Conservation (phyloP, 202 grass and related monocot species). For the Digitaria exilis region DNA sequence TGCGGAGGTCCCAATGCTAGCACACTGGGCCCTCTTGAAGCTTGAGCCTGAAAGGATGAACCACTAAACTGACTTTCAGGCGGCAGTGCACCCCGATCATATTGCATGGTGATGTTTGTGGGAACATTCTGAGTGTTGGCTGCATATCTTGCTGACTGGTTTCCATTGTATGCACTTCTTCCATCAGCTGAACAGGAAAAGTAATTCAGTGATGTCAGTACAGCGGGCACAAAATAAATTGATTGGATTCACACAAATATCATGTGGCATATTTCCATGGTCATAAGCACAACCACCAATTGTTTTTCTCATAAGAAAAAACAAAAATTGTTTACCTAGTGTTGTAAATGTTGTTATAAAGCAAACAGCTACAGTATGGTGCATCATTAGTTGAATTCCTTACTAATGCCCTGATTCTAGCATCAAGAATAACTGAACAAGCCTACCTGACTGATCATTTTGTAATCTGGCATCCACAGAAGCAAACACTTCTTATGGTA, state of each 20-base stretch:
- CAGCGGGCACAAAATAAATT: slow-evolving; percentile 6
- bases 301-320: not conserved
- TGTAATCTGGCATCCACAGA: not conserved
- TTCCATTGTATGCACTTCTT: slow-evolving; percentile 51
- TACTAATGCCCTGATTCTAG: slow-evolving; percentile 5
- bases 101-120: slow-evolving; percentile 53
- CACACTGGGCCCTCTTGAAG: slow-evolving; percentile 50
- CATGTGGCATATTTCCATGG: not conserved
- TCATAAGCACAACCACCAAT: slow-evolving; percentile 4
- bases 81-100: slow-evolving; percentile 41
- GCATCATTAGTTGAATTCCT: not conserved
- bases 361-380: not conserved
- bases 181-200: slow-evolving; percentile 52
- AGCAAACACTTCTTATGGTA: slow-evolving; percentile 7
- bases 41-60: slow-evolving; percentile 44
- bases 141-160: slow-evolving; percentile 50
- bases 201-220: slow-evolving; percentile 25
- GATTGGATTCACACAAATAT: slow-evolving; percentile 1
- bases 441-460: not conserved
- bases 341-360: slow-evolving; percentile 25
- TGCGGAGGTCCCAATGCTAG: slow-evolving; percentile 61
- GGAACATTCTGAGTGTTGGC: slow-evolving; percentile 51
- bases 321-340: not conserved
- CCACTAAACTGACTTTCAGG: slow-evolving; percentile 57
- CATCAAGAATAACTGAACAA: not conserved